These are phyloP conservation scores for Leishmania turanica DNA, from an alignment of 208 protist species.

Conservation along the genomic window DNA sequence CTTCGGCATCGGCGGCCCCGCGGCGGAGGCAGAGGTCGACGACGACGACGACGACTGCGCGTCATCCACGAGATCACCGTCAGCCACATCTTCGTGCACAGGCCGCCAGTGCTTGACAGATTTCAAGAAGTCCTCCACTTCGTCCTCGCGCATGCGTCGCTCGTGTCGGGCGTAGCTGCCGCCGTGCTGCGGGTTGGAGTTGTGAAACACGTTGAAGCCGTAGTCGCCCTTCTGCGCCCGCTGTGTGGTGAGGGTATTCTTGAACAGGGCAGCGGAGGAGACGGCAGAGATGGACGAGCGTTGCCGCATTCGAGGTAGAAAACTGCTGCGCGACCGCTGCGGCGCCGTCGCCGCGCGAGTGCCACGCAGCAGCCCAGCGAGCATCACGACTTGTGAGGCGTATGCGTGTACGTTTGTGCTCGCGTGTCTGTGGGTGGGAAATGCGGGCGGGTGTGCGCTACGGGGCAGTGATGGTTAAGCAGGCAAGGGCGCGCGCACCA, in stretches of 20 bases:
- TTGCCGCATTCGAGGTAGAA: neutral
- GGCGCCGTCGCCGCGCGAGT: neutral
- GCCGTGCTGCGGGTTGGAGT: conserved; percentile 87
- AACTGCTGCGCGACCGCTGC: neutral
- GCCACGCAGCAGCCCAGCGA: neutral
- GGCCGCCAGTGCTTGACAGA: conserved; percentile 81
- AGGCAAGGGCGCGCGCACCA: neutral
- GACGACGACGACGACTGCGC: neutral
- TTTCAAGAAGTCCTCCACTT: conserved; percentile 82
- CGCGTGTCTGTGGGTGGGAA: neutral
- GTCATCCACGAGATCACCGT: neutral
- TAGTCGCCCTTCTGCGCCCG: conserved; percentile 63
- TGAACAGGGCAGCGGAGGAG: neutral
- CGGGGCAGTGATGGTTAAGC: neutral
- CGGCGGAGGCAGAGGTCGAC: neutral
- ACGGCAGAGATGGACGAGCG: neutral
- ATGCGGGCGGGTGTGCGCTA: neutral
- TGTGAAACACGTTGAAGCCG: conserved; percentile 86
- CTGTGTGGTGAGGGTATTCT: neutral
- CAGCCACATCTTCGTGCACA: conserved; percentile 37
- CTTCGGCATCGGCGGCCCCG: conserved; percentile 27
- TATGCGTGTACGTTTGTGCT: neutral
- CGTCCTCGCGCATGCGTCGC: conserved; percentile 85
- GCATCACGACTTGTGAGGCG: neutral
- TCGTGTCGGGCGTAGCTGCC: conserved; percentile 83